These are phyloP conservation scores for Barbatosphaeria neglecta DNA, from an alignment of 495 filamentous ascomycete species.

Conservation along the genomic window DNA sequence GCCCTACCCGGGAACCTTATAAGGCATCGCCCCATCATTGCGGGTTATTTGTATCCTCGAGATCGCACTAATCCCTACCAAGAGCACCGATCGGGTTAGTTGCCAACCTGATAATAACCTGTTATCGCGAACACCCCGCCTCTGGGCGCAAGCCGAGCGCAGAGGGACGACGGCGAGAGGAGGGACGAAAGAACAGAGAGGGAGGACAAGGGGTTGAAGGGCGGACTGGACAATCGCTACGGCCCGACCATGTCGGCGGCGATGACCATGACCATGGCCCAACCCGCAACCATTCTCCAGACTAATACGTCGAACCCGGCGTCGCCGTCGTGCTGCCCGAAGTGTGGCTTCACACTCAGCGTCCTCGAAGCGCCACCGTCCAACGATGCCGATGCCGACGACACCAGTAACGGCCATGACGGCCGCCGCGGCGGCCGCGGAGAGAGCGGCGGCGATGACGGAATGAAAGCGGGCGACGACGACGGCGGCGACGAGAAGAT, in stretches of 20 bases:
- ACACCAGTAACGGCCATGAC: neutral
- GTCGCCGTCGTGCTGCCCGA: conserved; percentile 23
- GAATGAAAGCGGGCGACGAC: conserved; percentile 19
- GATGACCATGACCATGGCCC: neutral
- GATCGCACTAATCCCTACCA: too few species aligned
- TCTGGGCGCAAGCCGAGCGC: neutral
- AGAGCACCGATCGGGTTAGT: too few species aligned
- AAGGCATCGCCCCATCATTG: too few species aligned
- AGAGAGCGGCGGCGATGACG: too few species aligned
- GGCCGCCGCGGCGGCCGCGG: too few species aligned
- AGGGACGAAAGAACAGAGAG: too few species aligned
- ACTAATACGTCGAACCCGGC: neutral
- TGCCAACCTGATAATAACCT: too few species aligned
- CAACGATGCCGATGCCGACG: neutral
- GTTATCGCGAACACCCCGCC: too few species aligned
- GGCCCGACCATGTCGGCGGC: neutral
- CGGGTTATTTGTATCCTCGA: too few species aligned
- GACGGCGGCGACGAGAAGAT: conserved; percentile 33
- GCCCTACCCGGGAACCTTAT: too few species aligned
- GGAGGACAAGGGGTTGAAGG: neutral
- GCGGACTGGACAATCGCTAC: too few species aligned
- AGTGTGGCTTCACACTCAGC: conserved; percentile 11
- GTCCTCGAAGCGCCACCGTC: neutral
- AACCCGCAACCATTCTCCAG: neutral
- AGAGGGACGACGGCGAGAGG: too few species aligned